A percentile compares a stretch with the other conserved stretches of the same genome.
phyloP scores from a whole-genome alignment of 1,284 basidiomycete genomes.

The Sporisorium exsertum region DNA sequence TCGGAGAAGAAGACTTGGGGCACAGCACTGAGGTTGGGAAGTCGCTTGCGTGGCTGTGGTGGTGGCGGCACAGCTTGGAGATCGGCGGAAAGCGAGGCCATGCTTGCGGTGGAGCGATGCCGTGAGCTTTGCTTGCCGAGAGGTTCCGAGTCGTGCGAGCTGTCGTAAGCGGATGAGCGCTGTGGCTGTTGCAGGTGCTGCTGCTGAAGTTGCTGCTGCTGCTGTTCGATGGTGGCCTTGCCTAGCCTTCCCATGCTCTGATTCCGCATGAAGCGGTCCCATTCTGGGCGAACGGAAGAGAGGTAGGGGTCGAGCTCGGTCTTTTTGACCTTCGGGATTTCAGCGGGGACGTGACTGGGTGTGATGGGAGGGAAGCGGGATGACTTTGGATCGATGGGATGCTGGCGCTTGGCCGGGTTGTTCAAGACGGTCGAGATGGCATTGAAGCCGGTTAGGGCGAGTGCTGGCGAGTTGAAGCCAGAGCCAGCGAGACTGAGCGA shows the following conservation, averaged over 20 bases:
- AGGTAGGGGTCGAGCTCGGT: conserved; percentile 63
- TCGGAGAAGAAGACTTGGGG: conserved; percentile 81
- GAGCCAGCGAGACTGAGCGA: conserved; percentile 36
- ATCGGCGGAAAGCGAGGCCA: conserved; percentile 44
- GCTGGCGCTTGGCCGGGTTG: conserved; percentile 60
- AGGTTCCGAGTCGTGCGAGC: conserved; percentile 28
- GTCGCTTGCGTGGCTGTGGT: conserved; percentile 38
- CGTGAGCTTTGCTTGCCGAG: conserved; percentile 21
- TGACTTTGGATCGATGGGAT: conserved; percentile 65
- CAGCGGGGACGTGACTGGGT: conserved; percentile 52
- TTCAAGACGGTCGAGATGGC: conserved; percentile 66
- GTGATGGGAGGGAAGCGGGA: conserved; percentile 62
- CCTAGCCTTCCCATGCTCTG: conserved; percentile 50
- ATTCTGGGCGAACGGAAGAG: conserved; percentile 54
- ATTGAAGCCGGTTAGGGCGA: conserved; percentile 56
- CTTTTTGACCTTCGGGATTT: conserved; percentile 57
- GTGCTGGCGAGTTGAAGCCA: conserved; percentile 35
- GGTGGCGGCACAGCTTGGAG: conserved; percentile 35
- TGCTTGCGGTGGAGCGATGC: conserved; percentile 30
- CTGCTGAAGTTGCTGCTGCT: conserved; percentile 23
- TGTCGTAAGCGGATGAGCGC: conserved; percentile 9
- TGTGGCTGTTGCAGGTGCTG: conserved; percentile 25
- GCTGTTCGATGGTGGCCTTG: conserved; percentile 39
- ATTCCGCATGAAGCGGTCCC: conserved; percentile 67
- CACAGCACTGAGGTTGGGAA: conserved; percentile 77